Conservation (phyloP, 2,329 filamentous ascomycete species). For the Trichoderma asperellum region DNA sequence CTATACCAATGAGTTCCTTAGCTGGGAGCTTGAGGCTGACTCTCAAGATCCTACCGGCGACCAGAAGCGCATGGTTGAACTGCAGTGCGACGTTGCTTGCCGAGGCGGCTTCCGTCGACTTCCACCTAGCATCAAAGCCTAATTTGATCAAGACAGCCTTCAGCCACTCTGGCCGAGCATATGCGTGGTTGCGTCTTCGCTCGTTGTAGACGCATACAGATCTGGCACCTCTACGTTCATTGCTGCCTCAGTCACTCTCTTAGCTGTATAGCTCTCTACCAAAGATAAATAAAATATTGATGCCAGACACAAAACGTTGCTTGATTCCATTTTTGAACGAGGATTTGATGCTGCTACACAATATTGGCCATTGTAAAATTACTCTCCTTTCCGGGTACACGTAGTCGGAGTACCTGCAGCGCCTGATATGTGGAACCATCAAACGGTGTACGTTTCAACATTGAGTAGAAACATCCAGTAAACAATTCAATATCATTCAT, state of each 20-base stretch:
- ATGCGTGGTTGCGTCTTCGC: conserved; percentile 5
- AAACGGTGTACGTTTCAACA: too few species aligned
- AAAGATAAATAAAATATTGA: conserved; percentile 2
- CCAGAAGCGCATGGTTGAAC: conserved; percentile 72
- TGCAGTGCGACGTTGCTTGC: conserved; percentile 68
- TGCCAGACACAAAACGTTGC: neutral
- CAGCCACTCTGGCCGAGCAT: neutral
- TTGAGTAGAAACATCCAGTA: too few species aligned
- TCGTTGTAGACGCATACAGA: conserved; percentile 10
- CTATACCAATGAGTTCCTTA: conserved; percentile 73
- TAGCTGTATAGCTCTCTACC: conserved; percentile 16
- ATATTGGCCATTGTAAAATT: neutral
- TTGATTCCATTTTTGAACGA: neutral
- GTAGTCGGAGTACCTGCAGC: too few species aligned
- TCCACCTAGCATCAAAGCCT: conserved; percentile 24
- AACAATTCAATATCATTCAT: too few species aligned
- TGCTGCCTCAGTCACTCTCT: conserved; percentile 19
- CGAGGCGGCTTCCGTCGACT: conserved; percentile 67
- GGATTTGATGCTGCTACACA: neutral
- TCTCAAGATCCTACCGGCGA: conserved; percentile 70
- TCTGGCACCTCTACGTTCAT: conserved; percentile 27
- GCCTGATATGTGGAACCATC: too few species aligned
- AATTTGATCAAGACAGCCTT: neutral
- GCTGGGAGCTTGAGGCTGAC: conserved; percentile 67
- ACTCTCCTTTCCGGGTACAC: neutral